phyloP scores from a whole-genome alignment of 306 rosid species.

The Psophocarpus tetragonolobus region DNA sequence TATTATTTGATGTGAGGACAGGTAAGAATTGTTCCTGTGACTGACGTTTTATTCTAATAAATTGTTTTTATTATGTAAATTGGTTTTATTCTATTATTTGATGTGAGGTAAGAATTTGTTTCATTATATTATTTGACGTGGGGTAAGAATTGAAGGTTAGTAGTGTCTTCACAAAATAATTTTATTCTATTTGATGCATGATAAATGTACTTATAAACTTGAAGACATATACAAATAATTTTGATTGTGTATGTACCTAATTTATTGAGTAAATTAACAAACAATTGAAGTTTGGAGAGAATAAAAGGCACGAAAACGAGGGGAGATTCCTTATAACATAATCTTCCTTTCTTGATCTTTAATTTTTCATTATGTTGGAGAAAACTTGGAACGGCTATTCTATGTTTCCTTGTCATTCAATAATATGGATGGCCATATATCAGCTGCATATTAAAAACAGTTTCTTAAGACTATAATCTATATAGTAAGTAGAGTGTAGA shows the following conservation, averaged over 20 bases:
- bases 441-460: conserved; percentile 29
- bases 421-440: conserved; percentile 33
- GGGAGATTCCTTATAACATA: conserved; percentile 38
- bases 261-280: conserved; percentile 20
- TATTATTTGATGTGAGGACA: not conserved
- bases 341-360: conserved; percentile 35
- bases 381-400: not conserved
- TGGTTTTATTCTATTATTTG: no score
- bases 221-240: not conserved
- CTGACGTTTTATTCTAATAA: not conserved
- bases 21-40: not conserved
- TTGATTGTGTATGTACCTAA: not conserved
- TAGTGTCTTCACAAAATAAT: not conserved
- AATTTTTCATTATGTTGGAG: conserved; percentile 33
- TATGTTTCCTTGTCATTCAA: conserved; percentile 24
- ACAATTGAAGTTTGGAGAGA: conserved; percentile 30
- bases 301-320: conserved; percentile 32
- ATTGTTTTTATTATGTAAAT: not conserved
- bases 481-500: not conserved
- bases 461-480: not conserved
- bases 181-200: not conserved
- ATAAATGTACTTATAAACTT: not conserved
- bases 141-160: no score
- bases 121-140: no score
- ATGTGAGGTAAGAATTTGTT: no score